Evolutionary conservation across 2,329 filamentous ascomycete genomes (phyloP), one percentile per base, ranked within the genome.

Genomic region (Coniochaeta hoffmannii): DNA sequence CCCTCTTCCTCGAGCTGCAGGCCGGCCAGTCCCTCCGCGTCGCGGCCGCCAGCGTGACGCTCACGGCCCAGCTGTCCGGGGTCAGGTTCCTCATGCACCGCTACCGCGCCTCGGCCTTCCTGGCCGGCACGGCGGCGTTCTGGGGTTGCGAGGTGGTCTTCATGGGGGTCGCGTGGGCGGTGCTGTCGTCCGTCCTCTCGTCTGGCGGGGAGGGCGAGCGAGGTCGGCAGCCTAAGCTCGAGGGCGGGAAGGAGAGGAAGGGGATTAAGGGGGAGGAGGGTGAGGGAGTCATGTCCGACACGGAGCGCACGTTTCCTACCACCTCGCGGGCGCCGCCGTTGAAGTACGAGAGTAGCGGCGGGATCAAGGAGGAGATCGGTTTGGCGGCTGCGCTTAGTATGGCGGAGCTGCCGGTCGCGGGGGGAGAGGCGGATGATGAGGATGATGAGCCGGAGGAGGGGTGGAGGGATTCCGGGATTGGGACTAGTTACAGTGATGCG

Each of bases 81-180:
- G 69, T 97, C 58, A 76, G 88, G 51, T 94, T 88, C 83, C 64
- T 92, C 55, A 96, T 99, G 89, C 94, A 94, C 64, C 85, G 90
- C 58, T 87, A 93, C 72, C 83, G 88, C 12, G 65, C 94, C 34
- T 68, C 83, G 1, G 85, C 85, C 5, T 91, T 90, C 57, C 53
- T 88, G 0, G 64, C 86, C 1, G 88, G 91, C 63, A 89, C 86
- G 0, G 69, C 75, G 0, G 62, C 82, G 0, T 97, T 97, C 70
- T 97, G 92, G 90, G 67, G 74, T 1, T 82, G 83, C 12, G 90
- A 93, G 65, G 77, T 95, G 64, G 60, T 83, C 0, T 87, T 86
- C 41, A 81, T 88, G 67, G 74, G 77, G 1, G 35, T 85, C 1
- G 85, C 81, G 0, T 96, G 89, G 87, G 67, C 80, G 1, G 49